Conservation (phyloP, 169 alveolate species). For the Plasmodium vinckei region DNA sequence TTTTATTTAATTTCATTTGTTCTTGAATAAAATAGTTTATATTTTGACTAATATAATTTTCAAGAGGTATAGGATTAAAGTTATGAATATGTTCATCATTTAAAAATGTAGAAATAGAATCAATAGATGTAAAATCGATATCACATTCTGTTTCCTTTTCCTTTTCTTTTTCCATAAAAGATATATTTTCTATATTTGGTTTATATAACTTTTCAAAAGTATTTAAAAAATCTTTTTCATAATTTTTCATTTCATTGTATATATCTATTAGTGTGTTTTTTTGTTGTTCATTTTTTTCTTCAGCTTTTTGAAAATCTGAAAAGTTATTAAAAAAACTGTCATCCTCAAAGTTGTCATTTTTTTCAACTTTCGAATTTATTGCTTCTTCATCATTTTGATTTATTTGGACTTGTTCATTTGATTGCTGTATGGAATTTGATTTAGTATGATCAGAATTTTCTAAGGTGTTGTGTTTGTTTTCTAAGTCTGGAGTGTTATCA, state of each 20-base stretch:
- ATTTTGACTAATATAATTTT: constrained; percentile 12
- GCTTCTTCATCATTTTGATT: background rate
- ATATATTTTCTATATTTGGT: constrained; percentile 5
- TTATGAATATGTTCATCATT: background rate
- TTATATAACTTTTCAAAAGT: constrained; percentile 18
- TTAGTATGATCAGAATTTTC: background rate
- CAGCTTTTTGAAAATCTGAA: constrained; percentile 67
- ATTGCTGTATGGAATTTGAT: background rate
- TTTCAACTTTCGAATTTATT: background rate
- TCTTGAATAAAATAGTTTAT: constrained; percentile 35
- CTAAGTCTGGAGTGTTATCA: too few species aligned
- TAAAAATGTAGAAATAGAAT: constrained; percentile 21
- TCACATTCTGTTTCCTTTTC: background rate
- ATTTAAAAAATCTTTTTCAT: constrained; percentile 49
- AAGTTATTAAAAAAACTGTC: constrained; percentile 34
- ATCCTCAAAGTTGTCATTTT: constrained; percentile 5
- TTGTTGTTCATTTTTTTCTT: constrained; percentile 8
- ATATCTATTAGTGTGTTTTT: constrained; percentile 12
- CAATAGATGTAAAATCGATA: constrained; percentile 43
- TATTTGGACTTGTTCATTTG: background rate
- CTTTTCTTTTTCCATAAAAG: constrained; percentile 5
- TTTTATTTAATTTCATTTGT: constrained; percentile 50
- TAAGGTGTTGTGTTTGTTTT: background rate
- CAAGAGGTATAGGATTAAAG: constrained; percentile 1
- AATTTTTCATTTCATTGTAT: constrained; percentile 65